Evolutionary conservation across 1,284 basidiomycete genomes (phyloP).

Genomic region (Lignosus rhinocerotis): DNA sequence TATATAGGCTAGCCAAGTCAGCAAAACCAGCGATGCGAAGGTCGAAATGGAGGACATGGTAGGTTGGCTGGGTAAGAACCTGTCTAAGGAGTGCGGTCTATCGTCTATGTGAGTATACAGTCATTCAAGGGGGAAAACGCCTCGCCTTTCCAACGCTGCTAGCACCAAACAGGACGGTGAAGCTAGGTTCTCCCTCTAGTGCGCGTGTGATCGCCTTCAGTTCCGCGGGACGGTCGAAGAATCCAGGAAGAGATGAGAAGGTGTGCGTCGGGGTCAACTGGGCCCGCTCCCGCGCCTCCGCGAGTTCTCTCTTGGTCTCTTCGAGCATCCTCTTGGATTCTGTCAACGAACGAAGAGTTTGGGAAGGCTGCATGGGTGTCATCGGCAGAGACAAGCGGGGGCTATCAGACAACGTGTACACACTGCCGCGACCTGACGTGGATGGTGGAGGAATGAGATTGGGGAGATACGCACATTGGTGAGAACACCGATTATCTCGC

Average conservation of each 20-base stretch:
- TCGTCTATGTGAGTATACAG: not conserved
- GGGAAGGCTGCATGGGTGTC: slow-evolving; percentile 55
- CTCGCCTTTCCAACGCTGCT: slow-evolving; percentile 75
- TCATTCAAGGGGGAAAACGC: not conserved
- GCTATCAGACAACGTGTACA: slow-evolving; percentile 14
- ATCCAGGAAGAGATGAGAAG: slow-evolving; percentile 72
- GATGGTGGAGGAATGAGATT: not conserved
- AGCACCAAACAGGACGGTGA: slow-evolving; percentile 81
- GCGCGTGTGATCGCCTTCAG: slow-evolving; percentile 60
- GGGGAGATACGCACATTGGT: slow-evolving; percentile 57
- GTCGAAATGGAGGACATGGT: slow-evolving; percentile 83
- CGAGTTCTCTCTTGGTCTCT: slow-evolving; percentile 72
- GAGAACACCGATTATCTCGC: slow-evolving; percentile 74
- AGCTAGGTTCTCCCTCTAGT: slow-evolving; percentile 70
- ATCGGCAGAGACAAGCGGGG: slow-evolving; percentile 11
- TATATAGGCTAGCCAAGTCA: slow-evolving; percentile 73
- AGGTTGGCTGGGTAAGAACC: slow-evolving; percentile 64
- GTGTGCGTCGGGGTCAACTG: slow-evolving; percentile 76
- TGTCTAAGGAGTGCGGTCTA: slow-evolving; percentile 78
- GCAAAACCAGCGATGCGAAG: slow-evolving; percentile 82
- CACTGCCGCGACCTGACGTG: not conserved
- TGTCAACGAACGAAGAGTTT: slow-evolving; percentile 74
- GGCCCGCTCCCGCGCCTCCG: slow-evolving; percentile 62
- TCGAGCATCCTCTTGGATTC: slow-evolving; percentile 75
- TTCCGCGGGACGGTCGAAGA: slow-evolving; percentile 70